Percentiles rank a stretch among this genome's conserved stretches.
phyloP scores from a whole-genome alignment of 108 stramenopile genomes.

The Skeletonema marinoi region DNA sequence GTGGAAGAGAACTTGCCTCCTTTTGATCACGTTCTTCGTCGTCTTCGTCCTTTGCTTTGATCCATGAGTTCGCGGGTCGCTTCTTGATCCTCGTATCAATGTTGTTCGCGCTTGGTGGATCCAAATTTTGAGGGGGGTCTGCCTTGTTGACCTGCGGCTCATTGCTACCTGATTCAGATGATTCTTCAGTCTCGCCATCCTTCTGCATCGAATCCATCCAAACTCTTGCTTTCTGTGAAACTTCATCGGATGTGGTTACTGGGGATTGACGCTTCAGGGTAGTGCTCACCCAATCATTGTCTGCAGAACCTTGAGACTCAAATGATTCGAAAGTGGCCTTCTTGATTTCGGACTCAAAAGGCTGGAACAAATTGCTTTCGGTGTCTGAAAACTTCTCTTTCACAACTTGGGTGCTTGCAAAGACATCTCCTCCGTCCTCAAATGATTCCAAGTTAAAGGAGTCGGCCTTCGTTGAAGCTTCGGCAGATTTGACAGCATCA shows the following conservation, averaged over 20 bases:
- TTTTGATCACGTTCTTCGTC: background rate
- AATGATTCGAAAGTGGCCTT: constrained; percentile 17
- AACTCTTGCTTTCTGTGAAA: constrained; percentile 17
- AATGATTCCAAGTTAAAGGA: constrained; percentile 10
- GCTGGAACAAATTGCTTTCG: constrained; percentile 35
- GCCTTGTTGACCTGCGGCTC: constrained; percentile 14
- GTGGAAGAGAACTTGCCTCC: background rate
- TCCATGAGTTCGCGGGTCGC: background rate
- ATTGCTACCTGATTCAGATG: constrained; percentile 20
- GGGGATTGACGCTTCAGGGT: background rate
- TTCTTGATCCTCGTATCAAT: constrained; percentile 18
- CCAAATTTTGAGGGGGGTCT: constrained; percentile 15
- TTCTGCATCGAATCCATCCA: constrained; percentile 38
- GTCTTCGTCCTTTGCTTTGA: background rate
- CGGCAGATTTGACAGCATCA: background rate
- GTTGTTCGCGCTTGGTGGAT: constrained; percentile 16
- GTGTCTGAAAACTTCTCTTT: constrained; percentile 43
- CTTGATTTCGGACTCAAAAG: constrained; percentile 3
- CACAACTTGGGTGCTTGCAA: constrained; percentile 22
- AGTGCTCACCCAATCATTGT: constrained; percentile 16
- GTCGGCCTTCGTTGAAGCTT: background rate
- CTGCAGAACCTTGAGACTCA: constrained; percentile 24
- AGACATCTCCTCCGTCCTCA: constrained; percentile 21
- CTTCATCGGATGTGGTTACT: background rate
- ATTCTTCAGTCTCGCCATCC: constrained; percentile 1